phyloP scores from a whole-genome alignment of 805 yeast species.

The Kregervanrija delftensis region DNA sequence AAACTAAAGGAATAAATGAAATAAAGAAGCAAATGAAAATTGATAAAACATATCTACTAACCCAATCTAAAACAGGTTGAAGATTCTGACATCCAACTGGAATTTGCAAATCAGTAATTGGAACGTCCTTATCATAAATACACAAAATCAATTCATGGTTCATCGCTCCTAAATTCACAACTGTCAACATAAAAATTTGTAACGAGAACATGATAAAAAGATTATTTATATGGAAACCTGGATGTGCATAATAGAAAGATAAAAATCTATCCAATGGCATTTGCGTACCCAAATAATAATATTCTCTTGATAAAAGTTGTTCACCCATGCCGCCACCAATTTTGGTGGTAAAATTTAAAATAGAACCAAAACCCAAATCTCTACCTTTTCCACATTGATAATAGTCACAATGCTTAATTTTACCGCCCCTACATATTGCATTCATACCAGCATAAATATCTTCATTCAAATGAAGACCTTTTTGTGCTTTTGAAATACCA shows the following conservation, averaged over 20 bases:
- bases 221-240: constrained; percentile 92
- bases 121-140: constrained; percentile 54
- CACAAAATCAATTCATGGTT: constrained; percentile 68
- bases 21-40: constrained; percentile 91
- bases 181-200: constrained; percentile 76
- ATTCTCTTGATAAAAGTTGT: constrained; percentile 85
- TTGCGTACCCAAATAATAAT: constrained; percentile 84
- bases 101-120: constrained; percentile 62
- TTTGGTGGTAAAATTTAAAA: constrained; percentile 87
- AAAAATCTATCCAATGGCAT: constrained; percentile 84
- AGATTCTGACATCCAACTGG: constrained; percentile 86
- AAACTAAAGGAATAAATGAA: constrained; percentile 78
- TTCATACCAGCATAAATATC: constrained; percentile 96
- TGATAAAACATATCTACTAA: constrained; percentile 78
- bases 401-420: constrained; percentile 92
- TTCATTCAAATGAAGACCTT: constrained; percentile 86
- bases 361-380: constrained; percentile 89
- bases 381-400: constrained; percentile 97
- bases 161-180: constrained; percentile 75
- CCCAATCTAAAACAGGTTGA: constrained; percentile 86
- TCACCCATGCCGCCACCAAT: constrained; percentile 99
- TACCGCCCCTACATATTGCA: constrained; percentile 83
- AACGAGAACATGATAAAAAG: constrained; percentile 80
- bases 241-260: constrained; percentile 93
- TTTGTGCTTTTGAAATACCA: constrained; percentile 92